phyloP scores from a whole-genome alignment of 1,284 basidiomycete genomes.

The Coniferiporia sulphurascens region DNA sequence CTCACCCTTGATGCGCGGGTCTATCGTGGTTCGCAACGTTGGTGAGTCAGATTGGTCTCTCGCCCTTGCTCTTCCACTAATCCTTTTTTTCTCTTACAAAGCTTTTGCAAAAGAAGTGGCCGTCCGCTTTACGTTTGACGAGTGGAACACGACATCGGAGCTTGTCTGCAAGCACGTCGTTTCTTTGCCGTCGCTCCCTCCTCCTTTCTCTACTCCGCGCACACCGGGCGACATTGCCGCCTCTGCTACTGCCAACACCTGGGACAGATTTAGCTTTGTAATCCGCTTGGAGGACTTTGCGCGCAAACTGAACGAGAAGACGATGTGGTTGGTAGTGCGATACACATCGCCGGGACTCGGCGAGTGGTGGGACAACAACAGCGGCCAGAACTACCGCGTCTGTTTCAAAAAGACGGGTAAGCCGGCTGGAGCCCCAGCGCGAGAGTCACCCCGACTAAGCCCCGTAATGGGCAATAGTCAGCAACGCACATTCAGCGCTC shows the following conservation, averaged over 20 bases:
- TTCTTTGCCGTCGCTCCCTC: conserved; percentile 42
- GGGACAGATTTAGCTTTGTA: conserved; percentile 56
- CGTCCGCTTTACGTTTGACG: conserved; percentile 88
- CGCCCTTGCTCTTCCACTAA: conserved; percentile 72
- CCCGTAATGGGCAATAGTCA: conserved; percentile 23
- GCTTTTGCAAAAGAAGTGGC: conserved; percentile 85
- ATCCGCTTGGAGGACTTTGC: conserved; percentile 77
- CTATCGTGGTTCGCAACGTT: conserved; percentile 49
- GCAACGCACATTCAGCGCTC: conserved; percentile 34
- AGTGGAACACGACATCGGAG: conserved; percentile 91
- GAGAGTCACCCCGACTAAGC: neutral
- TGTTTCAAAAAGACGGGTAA: conserved; percentile 38
- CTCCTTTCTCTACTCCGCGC: conserved; percentile 32
- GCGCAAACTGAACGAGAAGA: conserved; percentile 57
- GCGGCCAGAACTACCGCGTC: conserved; percentile 73
- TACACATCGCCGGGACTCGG: conserved; percentile 48
- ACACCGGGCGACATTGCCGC: conserved; percentile 32
- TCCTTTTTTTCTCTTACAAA: conserved; percentile 28
- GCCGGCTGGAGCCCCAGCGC: conserved; percentile 1
- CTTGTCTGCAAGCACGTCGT: conserved; percentile 66
- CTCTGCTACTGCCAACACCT: conserved; percentile 24
- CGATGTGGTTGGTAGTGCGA: conserved; percentile 61
- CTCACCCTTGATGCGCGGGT: conserved; percentile 39
- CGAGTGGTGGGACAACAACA: conserved; percentile 90
- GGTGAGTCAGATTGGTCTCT: neutral